A percentile compares a stretch with the other conserved stretches of the same genome.
phyloP scores from a whole-genome alignment of 768 basidiomycete genomes.

The Lactarius tabidus region DNA sequence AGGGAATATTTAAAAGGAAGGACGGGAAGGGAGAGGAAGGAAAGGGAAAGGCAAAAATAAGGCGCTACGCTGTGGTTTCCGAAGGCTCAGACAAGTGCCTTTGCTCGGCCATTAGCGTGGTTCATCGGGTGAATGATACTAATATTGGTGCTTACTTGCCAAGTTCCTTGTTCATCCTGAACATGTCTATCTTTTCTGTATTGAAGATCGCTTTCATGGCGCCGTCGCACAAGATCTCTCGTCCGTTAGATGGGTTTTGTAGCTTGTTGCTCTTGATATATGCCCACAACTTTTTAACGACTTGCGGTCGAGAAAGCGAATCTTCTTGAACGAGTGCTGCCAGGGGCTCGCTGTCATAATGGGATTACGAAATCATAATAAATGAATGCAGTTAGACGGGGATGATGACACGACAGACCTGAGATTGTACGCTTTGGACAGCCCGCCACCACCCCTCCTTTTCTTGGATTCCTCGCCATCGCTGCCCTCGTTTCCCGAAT shows the following conservation, averaged over 20 bases:
- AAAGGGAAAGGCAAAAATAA: background rate
- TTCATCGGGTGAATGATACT: background rate
- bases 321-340: conserved; percentile 63
- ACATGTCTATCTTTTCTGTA: conserved; percentile 85
- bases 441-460: conserved; percentile 54
- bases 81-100: conserved; percentile 24
- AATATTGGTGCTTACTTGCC: conserved; percentile 51
- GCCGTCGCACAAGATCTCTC: conserved; percentile 82
- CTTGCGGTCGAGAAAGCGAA: conserved; percentile 78
- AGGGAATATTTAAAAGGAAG: background rate
- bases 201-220: conserved; percentile 70
- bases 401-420: conserved; percentile 46
- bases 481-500: conserved; percentile 36
- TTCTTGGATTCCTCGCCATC: conserved; percentile 42
- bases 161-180: conserved; percentile 90
- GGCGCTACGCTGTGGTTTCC: conserved; percentile 21
- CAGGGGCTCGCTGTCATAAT: conserved; percentile 58
- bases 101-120: background rate
- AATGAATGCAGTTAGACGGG: conserved; percentile 9
- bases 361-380: conserved; percentile 7
- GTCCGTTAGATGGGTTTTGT: conserved; percentile 81
- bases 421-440: conserved; percentile 70
- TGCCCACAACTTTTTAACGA: conserved; percentile 87
- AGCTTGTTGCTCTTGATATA: conserved; percentile 79
- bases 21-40: background rate